Base-by-base conservation (phyloP, 1,139 yeast genomes). In the Yamadazyma kanchanaburiensis region DNA sequence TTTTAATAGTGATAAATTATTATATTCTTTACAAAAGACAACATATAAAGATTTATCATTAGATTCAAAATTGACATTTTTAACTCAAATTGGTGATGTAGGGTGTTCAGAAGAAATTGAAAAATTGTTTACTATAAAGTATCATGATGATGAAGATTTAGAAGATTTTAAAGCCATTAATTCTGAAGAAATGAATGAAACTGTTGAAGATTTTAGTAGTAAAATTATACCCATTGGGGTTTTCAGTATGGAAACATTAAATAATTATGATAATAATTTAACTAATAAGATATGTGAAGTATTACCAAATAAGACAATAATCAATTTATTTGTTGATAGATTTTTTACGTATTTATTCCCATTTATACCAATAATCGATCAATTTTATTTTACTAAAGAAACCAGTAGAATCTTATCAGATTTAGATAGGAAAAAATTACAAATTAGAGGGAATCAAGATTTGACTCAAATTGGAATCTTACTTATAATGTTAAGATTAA, bases 351-450 rank as follows among this genome's bases (percentile, higher is more conserved):
- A 56, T 16, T 55, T 73, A 9, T 71, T 70, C 38, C 71, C 75
- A 0, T 62, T 69, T 27, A 45, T 61, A 33, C 80, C 82, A 3
- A 57, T 64, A 28, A 27, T 75, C 10, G 77, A 74, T 35, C 76
- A 76, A 43, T 37, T 33, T 11, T 46, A 44, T 3, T 53, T 58
- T 22, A 40, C 46, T 26, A 15, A 20, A 3, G 21, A 23, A 7
- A 21, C 20, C 14, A 26, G 13, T 8, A 10, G 28, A 17, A 28
- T 32, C 5, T 17, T 32, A 9, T 16, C 6, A 3, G 23, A 24
- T n/a, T 6, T 21, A 4, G 26, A 27, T 4, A 13, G 19, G 10
- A 20, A 21, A 3, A 3, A 22, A 12, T 6, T 21, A 5, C 9
- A 9, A 20, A 18, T 37, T 9, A 18, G 10, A 5, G 27, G 22